Evolutionary conservation across 2,329 filamentous ascomycete genomes (phyloP), one percentile per base, ranked within the genome.

Genomic region (Cercospora beticola): DNA sequence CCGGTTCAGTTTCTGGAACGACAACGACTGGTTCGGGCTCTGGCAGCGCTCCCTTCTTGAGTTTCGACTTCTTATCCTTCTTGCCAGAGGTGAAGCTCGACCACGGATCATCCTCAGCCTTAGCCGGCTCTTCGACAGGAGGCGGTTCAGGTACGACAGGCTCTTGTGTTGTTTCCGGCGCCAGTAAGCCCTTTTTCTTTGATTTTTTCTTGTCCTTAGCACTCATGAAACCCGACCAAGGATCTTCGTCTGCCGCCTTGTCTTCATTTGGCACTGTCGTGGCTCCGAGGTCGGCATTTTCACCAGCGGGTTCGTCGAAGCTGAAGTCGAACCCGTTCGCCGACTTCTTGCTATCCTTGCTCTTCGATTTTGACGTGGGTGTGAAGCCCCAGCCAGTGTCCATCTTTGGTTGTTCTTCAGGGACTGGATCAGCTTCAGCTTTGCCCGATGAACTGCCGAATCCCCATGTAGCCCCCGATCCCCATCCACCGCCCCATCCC

Each of bases 11-110:
- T 59, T 80, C 79, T 5, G 73, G 70, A 3, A 72, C 67, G 3
- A 71, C 71, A 43, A 73, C 68, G 28, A 80, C 78, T 3, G 79
- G 77, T 28, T 77, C 77, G 14, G 74, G 72, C 33, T 76, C 75
- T 21, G 74, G 68, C 46, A 74, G 71, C 57, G 72, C 70, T 16
- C 72, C 69, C 68, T 80, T 80, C 69, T 76, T 76, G 68, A 81
- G 81, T 61, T 82, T 82, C 73, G 82, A 82, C 73, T 83, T 82
- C 67, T 83, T 82, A 71, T 83, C 82, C 68, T 75, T 76, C 14
- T 64, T 67, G 5, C 66, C 65, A 21, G 71, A 70, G 33, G 49
- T 73, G 67, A 77, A 78, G 65, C 66, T 74, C 68, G 65, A 72
- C 76, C 76, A 79, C 0, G 74, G 68, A 65, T 81, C 80, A 16